These are phyloP conservation scores for Juncus effusus DNA, from an alignment of 176 grass and related monocot species.

Conservation along the genomic window DNA sequence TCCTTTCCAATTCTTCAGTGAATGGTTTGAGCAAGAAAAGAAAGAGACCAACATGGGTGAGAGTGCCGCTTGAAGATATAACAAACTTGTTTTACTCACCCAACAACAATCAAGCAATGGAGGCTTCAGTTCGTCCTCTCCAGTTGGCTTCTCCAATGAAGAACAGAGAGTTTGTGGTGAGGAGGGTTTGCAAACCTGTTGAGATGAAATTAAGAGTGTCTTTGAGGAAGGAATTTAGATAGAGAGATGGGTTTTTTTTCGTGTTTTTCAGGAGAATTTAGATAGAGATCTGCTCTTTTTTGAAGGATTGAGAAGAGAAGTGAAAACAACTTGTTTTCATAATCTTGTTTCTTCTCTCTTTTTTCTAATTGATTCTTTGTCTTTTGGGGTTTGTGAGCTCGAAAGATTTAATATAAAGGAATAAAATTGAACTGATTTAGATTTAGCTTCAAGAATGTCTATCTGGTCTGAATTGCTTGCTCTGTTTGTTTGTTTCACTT, in stretches of 20 bases:
- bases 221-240: slow-evolving; percentile 22
- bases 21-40: slow-evolving; percentile 2
- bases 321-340: neutral
- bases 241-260: slow-evolving; percentile 9
- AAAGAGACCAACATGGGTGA: slow-evolving; percentile 9
- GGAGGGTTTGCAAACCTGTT: neutral
- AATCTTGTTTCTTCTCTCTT: slow-evolving; percentile 4
- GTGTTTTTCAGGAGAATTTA: neutral
- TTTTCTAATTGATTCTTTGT: neutral
- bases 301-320: no score
- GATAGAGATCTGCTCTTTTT: no score
- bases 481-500: no score
- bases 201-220: slow-evolving; percentile 17
- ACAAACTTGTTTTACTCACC: slow-evolving; percentile 13
- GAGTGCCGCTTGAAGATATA: slow-evolving; percentile 26
- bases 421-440: no score
- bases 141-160: neutral
- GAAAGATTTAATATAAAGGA: no score
- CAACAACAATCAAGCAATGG: neutral
- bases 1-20: neutral
- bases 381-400: neutral
- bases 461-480: no score
- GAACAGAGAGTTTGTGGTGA: neutral
- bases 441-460: no score
- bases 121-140: neutral